These are phyloP conservation scores for Stachybotrys echinatus DNA, from an alignment of 2,329 filamentous ascomycete species.

Conservation along the genomic window DNA sequence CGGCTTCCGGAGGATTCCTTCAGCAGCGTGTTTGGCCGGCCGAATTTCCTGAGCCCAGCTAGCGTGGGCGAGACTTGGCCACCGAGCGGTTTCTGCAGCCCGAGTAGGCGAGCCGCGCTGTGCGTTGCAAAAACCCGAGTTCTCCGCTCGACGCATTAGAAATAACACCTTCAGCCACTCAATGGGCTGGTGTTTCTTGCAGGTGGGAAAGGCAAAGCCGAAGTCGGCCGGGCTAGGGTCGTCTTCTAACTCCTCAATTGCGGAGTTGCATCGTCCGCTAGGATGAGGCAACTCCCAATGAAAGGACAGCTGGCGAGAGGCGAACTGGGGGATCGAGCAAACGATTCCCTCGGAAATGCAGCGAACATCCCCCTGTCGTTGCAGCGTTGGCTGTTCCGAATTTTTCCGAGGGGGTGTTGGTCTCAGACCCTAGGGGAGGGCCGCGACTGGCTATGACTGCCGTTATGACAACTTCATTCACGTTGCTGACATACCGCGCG, in stretches of 20 bases:
- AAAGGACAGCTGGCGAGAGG: not conserved
- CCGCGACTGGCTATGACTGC: not conserved
- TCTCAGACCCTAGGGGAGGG: not conserved
- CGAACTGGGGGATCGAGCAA: not conserved
- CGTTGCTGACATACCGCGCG: too few species aligned
- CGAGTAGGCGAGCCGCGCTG: not conserved
- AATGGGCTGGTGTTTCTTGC: not conserved
- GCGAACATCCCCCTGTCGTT: not conserved
- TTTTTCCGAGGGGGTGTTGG: not conserved
- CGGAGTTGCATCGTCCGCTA: constrained; percentile 1
- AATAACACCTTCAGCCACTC: not conserved
- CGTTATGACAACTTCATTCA: not conserved
- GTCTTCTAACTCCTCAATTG: not conserved
- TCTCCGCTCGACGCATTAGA: not conserved
- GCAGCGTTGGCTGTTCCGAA: not conserved
- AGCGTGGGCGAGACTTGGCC: not conserved
- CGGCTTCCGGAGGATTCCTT: not conserved
- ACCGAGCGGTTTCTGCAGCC: not conserved
- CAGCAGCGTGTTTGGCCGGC: not conserved
- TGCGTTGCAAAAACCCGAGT: not conserved
- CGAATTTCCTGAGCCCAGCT: not conserved
- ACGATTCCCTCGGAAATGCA: not conserved
- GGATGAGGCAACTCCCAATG: not conserved
- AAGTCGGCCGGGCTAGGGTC: constrained; percentile 1
- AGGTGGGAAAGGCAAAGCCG: not conserved